Conservation (phyloP, 441 rosid genomes). For the Adansonia madagascariensis region DNA sequence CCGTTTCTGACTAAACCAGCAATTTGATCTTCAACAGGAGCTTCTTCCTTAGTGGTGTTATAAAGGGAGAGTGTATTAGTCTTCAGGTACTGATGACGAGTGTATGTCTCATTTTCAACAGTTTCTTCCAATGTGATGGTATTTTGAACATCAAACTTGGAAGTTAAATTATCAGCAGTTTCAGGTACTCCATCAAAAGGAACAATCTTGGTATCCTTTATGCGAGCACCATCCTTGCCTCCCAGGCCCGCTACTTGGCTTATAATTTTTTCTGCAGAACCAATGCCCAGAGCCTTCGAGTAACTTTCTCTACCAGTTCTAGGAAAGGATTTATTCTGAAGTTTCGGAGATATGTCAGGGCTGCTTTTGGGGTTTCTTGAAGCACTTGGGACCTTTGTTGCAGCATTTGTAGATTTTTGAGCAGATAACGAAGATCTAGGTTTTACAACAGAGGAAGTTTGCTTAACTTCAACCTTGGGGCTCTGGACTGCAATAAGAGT, state of each 20-base stretch:
- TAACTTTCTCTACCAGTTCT: conserved; percentile 42
- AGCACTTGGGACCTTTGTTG: conserved; percentile 42
- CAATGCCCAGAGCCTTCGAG: conserved; percentile 39
- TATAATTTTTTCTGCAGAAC: conserved; percentile 23
- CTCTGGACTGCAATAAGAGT: conserved; percentile 30
- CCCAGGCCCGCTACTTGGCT: conserved; percentile 26
- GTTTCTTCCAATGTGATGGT: conserved; percentile 24
- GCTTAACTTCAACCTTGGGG: conserved; percentile 42
- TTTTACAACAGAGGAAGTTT: conserved; percentile 30
- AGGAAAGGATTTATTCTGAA: conserved; percentile 48
- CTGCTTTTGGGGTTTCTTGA: conserved; percentile 47
- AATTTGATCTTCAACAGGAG: conserved; percentile 31
- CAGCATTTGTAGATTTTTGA: conserved; percentile 45
- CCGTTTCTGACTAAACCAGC: conserved; percentile 15
- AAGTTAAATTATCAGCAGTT: conserved; percentile 15
- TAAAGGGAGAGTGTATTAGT: conserved; percentile 17
- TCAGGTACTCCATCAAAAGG: conserved; percentile 19
- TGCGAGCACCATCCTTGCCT: conserved; percentile 20
- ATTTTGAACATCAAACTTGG: conserved; percentile 29
- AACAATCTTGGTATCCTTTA: conserved; percentile 23
- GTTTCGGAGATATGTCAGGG: conserved; percentile 44
- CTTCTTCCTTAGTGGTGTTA: conserved; percentile 26
- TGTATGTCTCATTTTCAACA: conserved; percentile 19
- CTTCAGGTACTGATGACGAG: background rate
- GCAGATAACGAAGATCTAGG: conserved; percentile 38